These are phyloP conservation scores for Clathrus columnatus DNA, from an alignment of 768 basidiomycete species.

Conservation along the genomic window DNA sequence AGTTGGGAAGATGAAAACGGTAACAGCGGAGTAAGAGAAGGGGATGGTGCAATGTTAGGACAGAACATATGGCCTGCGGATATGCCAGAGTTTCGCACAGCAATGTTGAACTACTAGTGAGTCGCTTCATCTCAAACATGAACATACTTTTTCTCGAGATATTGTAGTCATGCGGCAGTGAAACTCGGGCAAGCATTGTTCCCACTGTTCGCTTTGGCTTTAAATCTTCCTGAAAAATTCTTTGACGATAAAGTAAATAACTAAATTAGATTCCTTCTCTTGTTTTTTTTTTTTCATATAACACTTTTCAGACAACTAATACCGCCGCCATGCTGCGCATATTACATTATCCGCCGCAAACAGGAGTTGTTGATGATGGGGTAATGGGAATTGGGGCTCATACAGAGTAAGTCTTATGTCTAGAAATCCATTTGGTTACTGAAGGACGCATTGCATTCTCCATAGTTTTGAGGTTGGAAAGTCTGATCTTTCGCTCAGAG, in stretches of 20 bases:
- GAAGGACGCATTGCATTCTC: not conserved
- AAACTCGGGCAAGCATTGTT: conserved; percentile 61
- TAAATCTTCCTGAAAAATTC: conserved; percentile 66
- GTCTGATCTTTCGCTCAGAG: not conserved
- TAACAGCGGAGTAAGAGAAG: conserved; percentile 15
- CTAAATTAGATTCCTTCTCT: no score
- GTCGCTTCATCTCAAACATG: no score
- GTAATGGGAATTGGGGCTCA: conserved; percentile 82
- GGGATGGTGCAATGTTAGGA: conserved; percentile 51
- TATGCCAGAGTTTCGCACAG: conserved; percentile 50
- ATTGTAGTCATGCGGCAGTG: conserved; percentile 49
- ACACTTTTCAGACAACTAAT: conserved; percentile 46
- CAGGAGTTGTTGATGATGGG: conserved; percentile 44
- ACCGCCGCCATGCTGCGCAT: conserved; percentile 81
- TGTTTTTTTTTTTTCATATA: conserved; percentile 3
- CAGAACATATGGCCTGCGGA: conserved; percentile 70
- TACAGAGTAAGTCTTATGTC: conserved; percentile 51
- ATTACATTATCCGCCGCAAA: conserved; percentile 81
- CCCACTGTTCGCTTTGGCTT: conserved; percentile 75
- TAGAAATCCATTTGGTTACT: not conserved
- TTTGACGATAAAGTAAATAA: conserved; percentile 72
- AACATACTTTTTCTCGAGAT: no score
- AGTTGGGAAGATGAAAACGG: conserved; percentile 52
- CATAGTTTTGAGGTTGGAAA: conserved; percentile 51
- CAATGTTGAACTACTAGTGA: conserved; percentile 61